Conservation (phyloP, 2,329 filamentous ascomycete species). For the Orbilia ellipsospora region DNA sequence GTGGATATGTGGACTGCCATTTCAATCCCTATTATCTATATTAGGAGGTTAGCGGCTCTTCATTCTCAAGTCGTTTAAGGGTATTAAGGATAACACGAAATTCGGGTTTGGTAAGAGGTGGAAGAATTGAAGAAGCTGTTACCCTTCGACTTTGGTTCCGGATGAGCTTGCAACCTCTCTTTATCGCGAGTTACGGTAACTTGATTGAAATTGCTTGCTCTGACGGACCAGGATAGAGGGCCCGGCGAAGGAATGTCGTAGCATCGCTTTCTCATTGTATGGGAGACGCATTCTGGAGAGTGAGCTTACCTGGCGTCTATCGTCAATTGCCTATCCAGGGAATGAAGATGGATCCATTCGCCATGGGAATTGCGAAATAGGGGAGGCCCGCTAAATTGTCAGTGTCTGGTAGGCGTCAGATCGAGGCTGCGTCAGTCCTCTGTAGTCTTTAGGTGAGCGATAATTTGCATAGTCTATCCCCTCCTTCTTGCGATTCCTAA, state of each 20-base stretch:
- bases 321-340: constrained; percentile 18
- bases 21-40: constrained; percentile 12
- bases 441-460: constrained; percentile 18
- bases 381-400: constrained; percentile 6
- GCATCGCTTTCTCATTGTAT: constrained; percentile 17
- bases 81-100: neutral
- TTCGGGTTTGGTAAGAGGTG: neutral
- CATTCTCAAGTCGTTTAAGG: constrained; percentile 22
- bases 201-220: constrained; percentile 16
- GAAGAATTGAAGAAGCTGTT: constrained; percentile 4
- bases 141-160: constrained; percentile 14
- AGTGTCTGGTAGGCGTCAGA: constrained; percentile 13
- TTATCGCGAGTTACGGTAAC: neutral
- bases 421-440: constrained; percentile 5
- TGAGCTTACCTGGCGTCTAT: neutral
- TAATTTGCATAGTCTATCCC: neutral
- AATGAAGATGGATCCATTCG: constrained; percentile 10
- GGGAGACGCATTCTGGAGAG: constrained; percentile 21
- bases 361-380: constrained; percentile 18
- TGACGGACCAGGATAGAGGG: constrained; percentile 27
- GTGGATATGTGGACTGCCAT: constrained; percentile 28
- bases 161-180: constrained; percentile 15
- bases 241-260: constrained; percentile 1
- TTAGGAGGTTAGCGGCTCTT: constrained; percentile 41
- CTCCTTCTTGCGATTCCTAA: neutral